phyloP scores from a whole-genome alignment of 2,329 filamentous ascomycete species.

The Pestalotiopsis sp. region DNA sequence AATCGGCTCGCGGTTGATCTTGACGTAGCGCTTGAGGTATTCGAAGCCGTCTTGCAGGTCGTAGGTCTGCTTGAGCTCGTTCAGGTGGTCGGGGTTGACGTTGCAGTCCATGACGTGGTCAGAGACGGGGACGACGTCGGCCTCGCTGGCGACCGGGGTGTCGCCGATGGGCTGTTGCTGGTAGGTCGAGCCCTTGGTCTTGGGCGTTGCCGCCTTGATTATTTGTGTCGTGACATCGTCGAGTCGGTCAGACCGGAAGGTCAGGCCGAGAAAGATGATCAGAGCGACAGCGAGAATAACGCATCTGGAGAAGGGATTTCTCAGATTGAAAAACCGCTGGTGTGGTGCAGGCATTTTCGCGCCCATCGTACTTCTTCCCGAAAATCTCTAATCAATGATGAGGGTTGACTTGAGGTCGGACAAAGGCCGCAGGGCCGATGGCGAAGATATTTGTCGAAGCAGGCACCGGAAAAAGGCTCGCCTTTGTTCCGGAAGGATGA shows the following conservation, averaged over 20 bases:
- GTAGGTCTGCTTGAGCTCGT: slow-evolving; percentile 48
- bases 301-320: slow-evolving; percentile 50
- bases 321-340: slow-evolving; percentile 49
- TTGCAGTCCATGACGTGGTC: slow-evolving; percentile 50
- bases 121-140: slow-evolving; percentile 36
- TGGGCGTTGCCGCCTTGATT: slow-evolving; percentile 40
- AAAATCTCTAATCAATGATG: neutral
- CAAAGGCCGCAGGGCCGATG: slow-evolving; percentile 15
- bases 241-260: slow-evolving; percentile 44
- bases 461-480: slow-evolving; percentile 16
- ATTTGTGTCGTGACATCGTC: slow-evolving; percentile 43
- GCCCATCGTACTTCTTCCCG: slow-evolving; percentile 36
- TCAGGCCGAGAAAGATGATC: slow-evolving; percentile 43
- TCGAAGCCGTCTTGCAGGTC: slow-evolving; percentile 53
- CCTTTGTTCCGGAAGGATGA: slow-evolving; percentile 9
- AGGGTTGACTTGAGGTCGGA: neutral
- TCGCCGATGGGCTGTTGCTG: slow-evolving; percentile 34
- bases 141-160: slow-evolving; percentile 24
- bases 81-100: slow-evolving; percentile 50
- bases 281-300: slow-evolving; percentile 46
- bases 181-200: slow-evolving; percentile 32
- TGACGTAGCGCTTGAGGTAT: slow-evolving; percentile 59
- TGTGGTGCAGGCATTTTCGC: slow-evolving; percentile 41
- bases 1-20: slow-evolving; percentile 53
- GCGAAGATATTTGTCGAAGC: slow-evolving; percentile 18